Base-by-base conservation (phyloP, 352 stramenopile genomes). In the Pythium apleroticum region DNA sequence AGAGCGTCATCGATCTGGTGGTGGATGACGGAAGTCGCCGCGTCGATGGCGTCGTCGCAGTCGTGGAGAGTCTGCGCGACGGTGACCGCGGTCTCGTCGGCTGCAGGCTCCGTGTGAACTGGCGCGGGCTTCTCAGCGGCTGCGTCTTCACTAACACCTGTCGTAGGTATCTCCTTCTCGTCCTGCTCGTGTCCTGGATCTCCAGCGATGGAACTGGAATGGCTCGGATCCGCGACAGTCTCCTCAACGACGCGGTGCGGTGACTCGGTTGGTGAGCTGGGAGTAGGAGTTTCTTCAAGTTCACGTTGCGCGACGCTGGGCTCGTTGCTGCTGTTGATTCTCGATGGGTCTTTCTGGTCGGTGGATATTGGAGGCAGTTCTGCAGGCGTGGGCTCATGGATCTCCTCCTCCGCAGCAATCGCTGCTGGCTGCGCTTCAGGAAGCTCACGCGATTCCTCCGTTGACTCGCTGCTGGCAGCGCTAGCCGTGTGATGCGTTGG, bases 1-100 rank as follows among this genome's bases (percentile, higher is more conserved):
- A 65, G 19, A 5, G 65, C 60, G 12, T 46, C 22, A n/a, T 59
- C 30, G 39, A 67, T 68, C 27, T 50, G 58, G 43, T 52, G 33
- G 33, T 67, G 28, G 46, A 57, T 62, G 1, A 58, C 25, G 2
- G 20, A 19, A 8, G 57, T 48, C 22, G 57, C 46, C 2, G 57
- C 33, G 15, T 46, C 52, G 45, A 66, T 66, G 28, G 41, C 59
- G 33, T 57, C 49, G 25, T 71, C 58, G n/a, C 57, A 67, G 12
- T 39, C 65, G 43, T 63, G 46, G 17, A 66, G 28, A 11, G 57
- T 67, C 39, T 35, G 41, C 7, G 58, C 65, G 7, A 49, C 30
- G 41, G 19, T 25, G 20, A 17, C 6, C 41, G 41, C n/a, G n/a
- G n/a, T 49, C 19, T 28, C 33, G 33, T 39, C 33, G 10, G 10